These are phyloP conservation scores for Tilletia caries DNA, from an alignment of 1,284 basidiomycete species.

Conservation along the genomic window DNA sequence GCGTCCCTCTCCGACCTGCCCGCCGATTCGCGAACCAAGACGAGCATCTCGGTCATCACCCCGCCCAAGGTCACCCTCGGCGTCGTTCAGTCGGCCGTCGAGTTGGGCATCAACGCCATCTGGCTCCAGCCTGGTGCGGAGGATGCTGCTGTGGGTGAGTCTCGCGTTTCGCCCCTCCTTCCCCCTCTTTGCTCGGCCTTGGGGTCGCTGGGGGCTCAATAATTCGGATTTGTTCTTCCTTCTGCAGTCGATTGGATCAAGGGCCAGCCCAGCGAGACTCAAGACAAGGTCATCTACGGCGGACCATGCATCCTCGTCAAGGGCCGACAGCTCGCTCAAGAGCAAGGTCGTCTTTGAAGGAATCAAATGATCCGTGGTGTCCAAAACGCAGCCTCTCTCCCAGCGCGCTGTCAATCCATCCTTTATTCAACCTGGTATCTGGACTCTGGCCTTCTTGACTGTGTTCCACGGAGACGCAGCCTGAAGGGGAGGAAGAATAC, in stretches of 20 bases:
- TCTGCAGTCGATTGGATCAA: slow-evolving; percentile 34
- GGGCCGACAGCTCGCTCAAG: slow-evolving; percentile 41
- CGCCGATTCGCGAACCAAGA: slow-evolving; percentile 21
- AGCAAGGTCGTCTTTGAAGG: slow-evolving; percentile 35
- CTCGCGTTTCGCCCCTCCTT: neutral
- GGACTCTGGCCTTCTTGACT: no score
- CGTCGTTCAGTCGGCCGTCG: slow-evolving; percentile 35
- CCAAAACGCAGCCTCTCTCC: neutral
- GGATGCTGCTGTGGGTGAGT: slow-evolving; percentile 31
- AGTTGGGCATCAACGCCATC: slow-evolving; percentile 33
- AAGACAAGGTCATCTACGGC: slow-evolving; percentile 41
- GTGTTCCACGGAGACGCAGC: no score
- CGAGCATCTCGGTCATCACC: slow-evolving; percentile 46
- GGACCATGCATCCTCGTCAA: slow-evolving; percentile 49
- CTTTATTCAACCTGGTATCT: no score
- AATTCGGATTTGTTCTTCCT: neutral
- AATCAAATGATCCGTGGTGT: neutral
- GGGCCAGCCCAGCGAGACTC: slow-evolving; percentile 30
- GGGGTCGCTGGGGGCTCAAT: neutral
- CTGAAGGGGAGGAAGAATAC: no score
- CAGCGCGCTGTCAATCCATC: neutral
- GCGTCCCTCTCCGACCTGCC: slow-evolving; percentile 22
- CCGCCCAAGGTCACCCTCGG: slow-evolving; percentile 41
- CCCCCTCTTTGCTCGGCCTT: neutral
- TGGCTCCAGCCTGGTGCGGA: slow-evolving; percentile 49